Evolutionary conservation across 768 basidiomycete species (phyloP).

Genomic region (Russula sp.): DNA sequence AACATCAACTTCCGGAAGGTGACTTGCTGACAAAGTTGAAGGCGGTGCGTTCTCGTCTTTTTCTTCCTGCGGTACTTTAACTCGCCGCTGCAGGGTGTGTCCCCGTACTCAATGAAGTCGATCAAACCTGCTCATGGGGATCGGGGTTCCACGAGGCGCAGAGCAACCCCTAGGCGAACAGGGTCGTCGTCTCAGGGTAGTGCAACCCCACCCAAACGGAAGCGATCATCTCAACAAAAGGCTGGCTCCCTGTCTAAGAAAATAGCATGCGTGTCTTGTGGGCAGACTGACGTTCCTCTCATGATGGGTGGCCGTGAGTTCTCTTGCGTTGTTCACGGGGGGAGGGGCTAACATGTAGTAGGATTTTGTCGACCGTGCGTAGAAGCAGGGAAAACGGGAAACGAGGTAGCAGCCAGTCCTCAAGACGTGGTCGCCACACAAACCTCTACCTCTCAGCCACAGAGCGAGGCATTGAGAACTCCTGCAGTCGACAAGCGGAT

Average conservation of each 20-base stretch:
- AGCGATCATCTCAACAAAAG: conserved; percentile 32
- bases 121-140: conserved; percentile 46
- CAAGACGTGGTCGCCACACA: not conserved
- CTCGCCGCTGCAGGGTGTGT: conserved; percentile 33
- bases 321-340: not conserved
- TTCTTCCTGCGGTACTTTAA: not conserved
- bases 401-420: not conserved
- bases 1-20: conserved; percentile 50
- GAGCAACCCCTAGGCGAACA: conserved; percentile 29
- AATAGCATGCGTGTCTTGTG: conserved; percentile 54
- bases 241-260: conserved; percentile 32
- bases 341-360: conserved; percentile 25
- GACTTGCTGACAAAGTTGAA: conserved; percentile 52
- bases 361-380: conserved; percentile 67
- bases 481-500: conserved; percentile 6
- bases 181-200: conserved; percentile 12
- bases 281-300: conserved; percentile 64
- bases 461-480: conserved; percentile 1
- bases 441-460: not conserved
- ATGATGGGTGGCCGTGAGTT: conserved; percentile 67
- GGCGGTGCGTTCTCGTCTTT: conserved; percentile 34
- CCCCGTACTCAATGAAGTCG: conserved; percentile 45
- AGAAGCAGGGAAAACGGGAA: conserved; percentile 23
- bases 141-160: conserved; percentile 31
- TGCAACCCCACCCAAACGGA: conserved; percentile 34